Percentiles rank a stretch among this genome's conserved stretches.
phyloP scores from a whole-genome alignment of 1,284 basidiomycete genomes.

The Chalciporus sp. region DNA sequence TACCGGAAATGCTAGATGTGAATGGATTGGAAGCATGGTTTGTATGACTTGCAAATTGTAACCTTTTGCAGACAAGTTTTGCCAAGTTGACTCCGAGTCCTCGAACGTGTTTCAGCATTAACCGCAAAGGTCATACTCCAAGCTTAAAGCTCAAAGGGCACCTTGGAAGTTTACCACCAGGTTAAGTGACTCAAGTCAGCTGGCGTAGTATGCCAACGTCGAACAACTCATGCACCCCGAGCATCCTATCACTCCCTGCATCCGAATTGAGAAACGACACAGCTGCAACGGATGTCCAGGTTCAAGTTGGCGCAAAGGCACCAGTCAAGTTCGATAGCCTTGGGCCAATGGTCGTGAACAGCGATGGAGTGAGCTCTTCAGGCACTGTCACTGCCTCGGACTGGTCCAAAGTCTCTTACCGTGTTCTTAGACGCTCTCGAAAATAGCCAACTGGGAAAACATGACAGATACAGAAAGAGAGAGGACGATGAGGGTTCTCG shows the following conservation, averaged over 20 bases:
- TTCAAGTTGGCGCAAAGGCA: constrained; percentile 18
- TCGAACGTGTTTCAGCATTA: neutral
- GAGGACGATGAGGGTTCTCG: constrained; percentile 48
- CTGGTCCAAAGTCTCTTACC: neutral
- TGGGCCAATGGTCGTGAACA: constrained; percentile 60
- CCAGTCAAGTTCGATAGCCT: constrained; percentile 49
- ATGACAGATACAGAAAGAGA: constrained; percentile 53
- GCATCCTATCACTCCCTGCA: constrained; percentile 12
- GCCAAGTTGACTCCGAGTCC: neutral
- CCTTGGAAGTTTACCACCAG: neutral
- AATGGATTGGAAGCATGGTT: too few relatives aligned
- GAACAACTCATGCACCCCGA: neutral
- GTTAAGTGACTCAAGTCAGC: neutral
- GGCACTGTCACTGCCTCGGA: neutral
- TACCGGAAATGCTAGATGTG: too few relatives aligned
- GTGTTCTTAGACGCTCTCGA: constrained; percentile 46
- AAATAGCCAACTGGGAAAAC: constrained; percentile 56
- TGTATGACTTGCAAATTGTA: too few relatives aligned
- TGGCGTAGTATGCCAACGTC: constrained; percentile 2
- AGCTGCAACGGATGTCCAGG: constrained; percentile 8
- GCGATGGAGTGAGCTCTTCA: constrained; percentile 47
- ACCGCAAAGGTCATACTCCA: too few relatives aligned
- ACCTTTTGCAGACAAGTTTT: too few relatives aligned
- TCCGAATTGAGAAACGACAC: constrained; percentile 12
- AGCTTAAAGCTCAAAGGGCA: too few relatives aligned